Conservation (phyloP, 257 asterid genomes). For the Nicotiana sylvestris region DNA sequence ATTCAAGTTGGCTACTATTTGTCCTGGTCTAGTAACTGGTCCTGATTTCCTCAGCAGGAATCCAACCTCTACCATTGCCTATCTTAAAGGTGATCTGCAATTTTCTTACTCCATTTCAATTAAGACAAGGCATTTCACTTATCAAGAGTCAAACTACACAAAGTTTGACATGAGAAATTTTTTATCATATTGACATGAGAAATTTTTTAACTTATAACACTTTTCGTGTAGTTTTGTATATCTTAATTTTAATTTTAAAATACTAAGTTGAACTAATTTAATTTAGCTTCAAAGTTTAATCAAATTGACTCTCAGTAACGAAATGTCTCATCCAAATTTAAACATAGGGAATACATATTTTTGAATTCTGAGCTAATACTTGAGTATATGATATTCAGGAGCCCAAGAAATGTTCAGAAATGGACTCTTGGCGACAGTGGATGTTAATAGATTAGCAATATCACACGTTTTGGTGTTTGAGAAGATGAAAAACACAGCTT, state of each 20-base stretch:
- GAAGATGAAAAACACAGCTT: conserved; percentile 54
- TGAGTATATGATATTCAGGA: conserved; percentile 22
- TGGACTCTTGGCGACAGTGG: conserved; percentile 61
- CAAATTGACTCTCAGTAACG: no score
- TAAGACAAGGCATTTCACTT: no score
- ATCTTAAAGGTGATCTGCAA: conserved; percentile 43
- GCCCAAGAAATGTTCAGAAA: conserved; percentile 58
- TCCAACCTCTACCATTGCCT: conserved; percentile 75
- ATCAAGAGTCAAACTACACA: no score
- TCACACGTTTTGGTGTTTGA: conserved; percentile 66
- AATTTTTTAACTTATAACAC: no score
- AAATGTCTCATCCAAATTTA: no score
- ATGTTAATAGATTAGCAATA: conserved; percentile 54
- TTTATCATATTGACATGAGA: no score
- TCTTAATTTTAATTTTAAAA: no score
- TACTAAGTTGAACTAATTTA: no score
- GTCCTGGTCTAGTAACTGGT: conserved; percentile 81
- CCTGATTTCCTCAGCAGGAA: conserved; percentile 42
- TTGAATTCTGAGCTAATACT: neutral
- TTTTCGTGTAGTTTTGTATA: no score
- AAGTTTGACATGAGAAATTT: no score
- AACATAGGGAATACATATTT: no score
- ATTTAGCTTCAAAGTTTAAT: no score
- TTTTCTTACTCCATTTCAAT: neutral
- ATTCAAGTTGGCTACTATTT: conserved; percentile 60